A percentile compares a stretch with the other conserved stretches of the same genome.
phyloP scores from a whole-genome alignment of 1,139 yeast species.

The Arxiozyma bovina region DNA sequence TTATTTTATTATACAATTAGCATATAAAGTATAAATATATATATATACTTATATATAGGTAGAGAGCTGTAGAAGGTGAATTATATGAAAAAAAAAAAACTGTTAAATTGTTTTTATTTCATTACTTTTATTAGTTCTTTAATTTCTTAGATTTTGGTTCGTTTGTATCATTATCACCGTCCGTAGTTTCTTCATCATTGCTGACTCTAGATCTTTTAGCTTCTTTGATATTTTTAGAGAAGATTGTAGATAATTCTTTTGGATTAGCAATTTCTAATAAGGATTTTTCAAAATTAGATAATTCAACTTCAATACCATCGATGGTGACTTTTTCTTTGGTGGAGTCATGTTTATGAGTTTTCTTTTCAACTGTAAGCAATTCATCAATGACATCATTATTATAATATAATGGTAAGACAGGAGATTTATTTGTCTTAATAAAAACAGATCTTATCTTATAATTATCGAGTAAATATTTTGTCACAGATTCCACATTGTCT shows the following conservation, averaged over 20 bases:
- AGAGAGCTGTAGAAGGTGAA: background rate
- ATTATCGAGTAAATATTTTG: constrained; percentile 41
- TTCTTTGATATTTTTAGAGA: constrained; percentile 33
- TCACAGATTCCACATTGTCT: constrained; percentile 51
- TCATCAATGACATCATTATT: constrained; percentile 51
- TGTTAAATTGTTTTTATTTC: background rate
- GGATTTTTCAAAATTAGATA: constrained; percentile 62
- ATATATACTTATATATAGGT: background rate
- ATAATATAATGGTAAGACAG: constrained; percentile 75
- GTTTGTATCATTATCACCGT: constrained; percentile 11
- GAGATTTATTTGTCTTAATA: constrained; percentile 64
- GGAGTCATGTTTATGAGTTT: constrained; percentile 27
- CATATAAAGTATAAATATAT: background rate
- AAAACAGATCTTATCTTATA: constrained; percentile 51
- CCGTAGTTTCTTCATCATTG: constrained; percentile 13
- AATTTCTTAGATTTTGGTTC: constrained; percentile 21
- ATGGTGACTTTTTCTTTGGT: constrained; percentile 33
- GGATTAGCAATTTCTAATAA: constrained; percentile 76
- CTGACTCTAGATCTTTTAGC: constrained; percentile 28
- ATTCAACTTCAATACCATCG: constrained; percentile 36
- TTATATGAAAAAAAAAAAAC: too few species aligned
- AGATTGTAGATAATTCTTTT: constrained; percentile 38
- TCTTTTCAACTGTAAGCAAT: constrained; percentile 26
- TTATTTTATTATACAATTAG: background rate
- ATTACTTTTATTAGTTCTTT: background rate